Base-by-base conservation (phyloP, 2,329 filamentous ascomycete species). In the Penicillium sclerotigenum region DNA sequence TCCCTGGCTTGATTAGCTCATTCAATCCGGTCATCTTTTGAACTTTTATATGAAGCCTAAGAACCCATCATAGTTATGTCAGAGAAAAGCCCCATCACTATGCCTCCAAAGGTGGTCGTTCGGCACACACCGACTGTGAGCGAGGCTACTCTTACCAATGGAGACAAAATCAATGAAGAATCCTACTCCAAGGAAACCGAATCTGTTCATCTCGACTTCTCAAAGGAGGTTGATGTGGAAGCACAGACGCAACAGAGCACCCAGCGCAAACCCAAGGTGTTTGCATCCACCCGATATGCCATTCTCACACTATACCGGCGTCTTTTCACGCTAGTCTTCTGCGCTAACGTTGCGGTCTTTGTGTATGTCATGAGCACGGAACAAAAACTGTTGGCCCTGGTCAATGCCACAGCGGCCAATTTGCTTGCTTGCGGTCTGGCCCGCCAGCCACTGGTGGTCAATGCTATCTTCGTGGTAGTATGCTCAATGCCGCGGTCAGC, bases 371-470 rank as follows among this genome's bases (percentile, higher is more conserved):
- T 78, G 65, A 62, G 65, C 18, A 64, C 65, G 22, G 66, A 74
- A 40, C 71, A 69, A 47, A 72, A 67, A 34, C 65, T 76, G 1
- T 55, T 74, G 28, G 69, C 69, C 1, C 59, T 77, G 45, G 73
- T 76, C 36, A 78, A 78, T 52, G 77, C 77, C 20, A 68, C 73
- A 1, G 72, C 77, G 6, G 71, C 73, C 47, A 83, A 83, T 60
- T 59, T 82, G 51, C 68, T 78, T 3, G 75, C 73, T 4, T 76
- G 77, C 36, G 74, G 81, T 31, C 63, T 81, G 36, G 76, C 80
- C 49, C 78, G 80, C 54, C 80, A 83, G 64, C 80, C 81, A 55
- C 69, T 81, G 46, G 71, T 82, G n/a, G 77, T 83, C 67, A 83
- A 83, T 66, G 64, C 71, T 16, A 73, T 82, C 42, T 82, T 81